Conservation (phyloP, 352 stramenopile genomes). For the Pythium insidiosum region DNA sequence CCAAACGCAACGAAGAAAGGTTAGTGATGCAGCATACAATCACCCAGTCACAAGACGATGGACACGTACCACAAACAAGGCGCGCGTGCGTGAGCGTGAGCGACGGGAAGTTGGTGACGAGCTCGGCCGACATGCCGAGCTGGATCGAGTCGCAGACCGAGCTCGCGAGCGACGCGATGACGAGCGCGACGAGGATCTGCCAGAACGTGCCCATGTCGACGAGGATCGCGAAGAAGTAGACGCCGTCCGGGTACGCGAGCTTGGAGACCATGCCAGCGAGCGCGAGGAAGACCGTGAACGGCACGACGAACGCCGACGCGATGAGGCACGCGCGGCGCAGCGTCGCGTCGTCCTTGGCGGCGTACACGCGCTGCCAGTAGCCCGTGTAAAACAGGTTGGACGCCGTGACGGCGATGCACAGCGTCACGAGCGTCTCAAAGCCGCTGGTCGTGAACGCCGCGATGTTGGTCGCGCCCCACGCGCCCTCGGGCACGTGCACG, state of each 20-base stretch:
- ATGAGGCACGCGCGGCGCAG: slow-evolving; percentile 34
- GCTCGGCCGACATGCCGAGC: slow-evolving; percentile 63
- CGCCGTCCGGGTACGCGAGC: slow-evolving; percentile 45
- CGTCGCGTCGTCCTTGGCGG: slow-evolving; percentile 43
- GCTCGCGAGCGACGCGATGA: slow-evolving; percentile 60
- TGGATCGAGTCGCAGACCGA: slow-evolving; percentile 65
- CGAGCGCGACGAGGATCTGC: slow-evolving; percentile 58
- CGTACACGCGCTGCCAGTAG: slow-evolving; percentile 74
- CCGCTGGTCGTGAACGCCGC: slow-evolving; percentile 49
- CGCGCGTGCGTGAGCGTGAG: slow-evolving; percentile 46
- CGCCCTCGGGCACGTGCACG: slow-evolving; percentile 38
- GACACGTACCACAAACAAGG: slow-evolving; percentile 45
- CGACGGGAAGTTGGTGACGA: slow-evolving; percentile 60
- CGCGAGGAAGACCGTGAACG: slow-evolving; percentile 64
- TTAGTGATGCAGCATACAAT: not conserved
- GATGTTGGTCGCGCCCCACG: slow-evolving; percentile 42
- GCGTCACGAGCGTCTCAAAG: slow-evolving; percentile 68
- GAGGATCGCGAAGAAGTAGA: slow-evolving; percentile 66
- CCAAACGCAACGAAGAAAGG: not conserved
- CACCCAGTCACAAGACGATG: too few relatives aligned
- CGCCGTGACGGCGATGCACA: slow-evolving; percentile 52
- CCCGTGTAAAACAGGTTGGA: slow-evolving; percentile 76
- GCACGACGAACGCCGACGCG: slow-evolving; percentile 40
- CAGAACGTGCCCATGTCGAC: slow-evolving; percentile 60
- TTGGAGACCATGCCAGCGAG: slow-evolving; percentile 66